Evolutionary conservation across 2,329 filamentous ascomycete genomes (phyloP).

Genomic region (Pseudogymnoascus sp.): DNA sequence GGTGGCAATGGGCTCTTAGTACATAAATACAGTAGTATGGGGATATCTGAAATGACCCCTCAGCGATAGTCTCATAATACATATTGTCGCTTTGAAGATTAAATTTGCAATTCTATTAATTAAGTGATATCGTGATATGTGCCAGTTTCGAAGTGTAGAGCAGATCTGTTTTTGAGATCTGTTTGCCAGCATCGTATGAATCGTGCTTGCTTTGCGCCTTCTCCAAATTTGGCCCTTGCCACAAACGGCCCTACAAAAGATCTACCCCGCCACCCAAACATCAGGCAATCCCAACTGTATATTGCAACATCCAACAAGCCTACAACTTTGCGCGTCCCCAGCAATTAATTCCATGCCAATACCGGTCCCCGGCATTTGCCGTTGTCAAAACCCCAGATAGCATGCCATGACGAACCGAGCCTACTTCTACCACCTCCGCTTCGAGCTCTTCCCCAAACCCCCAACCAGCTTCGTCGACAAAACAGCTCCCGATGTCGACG

Average conservation of each 20-base stretch:
- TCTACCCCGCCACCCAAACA: constrained; percentile 4
- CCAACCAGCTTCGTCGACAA: constrained; percentile 19
- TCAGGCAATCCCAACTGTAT: constrained; percentile 1
- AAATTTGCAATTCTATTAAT: background rate
- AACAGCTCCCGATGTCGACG: background rate
- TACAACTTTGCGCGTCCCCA: background rate
- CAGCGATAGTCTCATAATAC: background rate
- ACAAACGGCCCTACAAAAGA: background rate
- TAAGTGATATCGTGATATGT: background rate
- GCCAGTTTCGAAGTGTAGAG: background rate
- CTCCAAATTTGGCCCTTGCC: background rate
- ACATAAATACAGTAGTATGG: constrained; percentile 1
- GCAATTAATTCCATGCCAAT: background rate
- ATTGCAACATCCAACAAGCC: background rate
- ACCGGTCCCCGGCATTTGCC: background rate
- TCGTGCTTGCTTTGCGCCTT: background rate
- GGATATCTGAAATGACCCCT: background rate
- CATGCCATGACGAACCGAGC: constrained; percentile 24
- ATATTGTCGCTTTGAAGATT: background rate
- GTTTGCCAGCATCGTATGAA: background rate
- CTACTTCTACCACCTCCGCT: constrained; percentile 59
- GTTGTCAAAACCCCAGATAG: constrained; percentile 2
- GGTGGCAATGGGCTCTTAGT: constrained; percentile 6
- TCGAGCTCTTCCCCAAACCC: constrained; percentile 49
- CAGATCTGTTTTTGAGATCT: background rate